phyloP scores from a whole-genome alignment of 345 rosid genomes.

The Abelmoschus esculentus region DNA sequence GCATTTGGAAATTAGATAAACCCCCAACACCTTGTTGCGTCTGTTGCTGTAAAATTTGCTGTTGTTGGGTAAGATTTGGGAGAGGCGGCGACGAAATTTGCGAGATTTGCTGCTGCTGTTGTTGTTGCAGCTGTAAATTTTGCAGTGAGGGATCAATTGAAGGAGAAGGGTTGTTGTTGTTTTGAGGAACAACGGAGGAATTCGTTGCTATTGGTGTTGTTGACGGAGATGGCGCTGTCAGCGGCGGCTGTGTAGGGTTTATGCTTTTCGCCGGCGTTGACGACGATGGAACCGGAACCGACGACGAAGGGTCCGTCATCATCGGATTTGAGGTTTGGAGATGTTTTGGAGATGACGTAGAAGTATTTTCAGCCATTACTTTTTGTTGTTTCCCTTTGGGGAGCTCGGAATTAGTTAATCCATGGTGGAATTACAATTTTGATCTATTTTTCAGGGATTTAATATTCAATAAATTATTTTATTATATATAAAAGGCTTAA shows the following conservation, averaged over 20 bases:
- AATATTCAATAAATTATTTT: too few relatives aligned
- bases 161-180: conserved; percentile 22
- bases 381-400: neutral
- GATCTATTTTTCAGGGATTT: neutral
- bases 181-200: conserved; percentile 19
- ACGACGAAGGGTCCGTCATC: conserved; percentile 32
- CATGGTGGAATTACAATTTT: neutral
- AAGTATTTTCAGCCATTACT: conserved; percentile 38
- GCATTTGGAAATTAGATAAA: conserved; percentile 55
- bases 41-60: conserved; percentile 30
- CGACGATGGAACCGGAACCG: conserved; percentile 14
- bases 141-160: conserved; percentile 36
- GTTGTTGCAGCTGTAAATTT: conserved; percentile 31
- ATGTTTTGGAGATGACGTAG: conserved; percentile 30
- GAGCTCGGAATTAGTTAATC: neutral
- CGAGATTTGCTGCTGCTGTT: conserved; percentile 33
- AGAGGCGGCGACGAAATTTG: conserved; percentile 52
- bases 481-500: too few relatives aligned
- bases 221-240: neutral
- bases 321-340: conserved; percentile 35
- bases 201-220: conserved; percentile 14
- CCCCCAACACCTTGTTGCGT: conserved; percentile 40
- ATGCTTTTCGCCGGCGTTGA: conserved; percentile 14
- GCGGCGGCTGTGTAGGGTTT: neutral
- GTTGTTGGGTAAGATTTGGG: conserved; percentile 24